Evolutionary conservation across 202 grass and related monocot species (phyloP), one percentile per base, ranked within the genome.

Genomic region (Setaria italica): DNA sequence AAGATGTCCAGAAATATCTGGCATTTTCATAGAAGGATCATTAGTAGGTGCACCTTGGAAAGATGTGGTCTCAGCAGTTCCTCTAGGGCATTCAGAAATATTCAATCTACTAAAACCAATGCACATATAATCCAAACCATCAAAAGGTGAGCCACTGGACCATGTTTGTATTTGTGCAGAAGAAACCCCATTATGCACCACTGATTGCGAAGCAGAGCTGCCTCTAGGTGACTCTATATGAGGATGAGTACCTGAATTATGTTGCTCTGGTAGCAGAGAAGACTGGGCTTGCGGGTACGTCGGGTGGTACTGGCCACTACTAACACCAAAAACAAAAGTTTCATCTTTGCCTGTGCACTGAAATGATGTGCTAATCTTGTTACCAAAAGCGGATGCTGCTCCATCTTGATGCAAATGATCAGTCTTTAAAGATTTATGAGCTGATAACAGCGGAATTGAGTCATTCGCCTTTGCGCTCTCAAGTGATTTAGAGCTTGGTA

Each of bases 61-160:
- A 33, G 30, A 50, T 0, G 75, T 82, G 35, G 20, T 8, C 62
- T 77, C 53, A 82, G 20, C 11, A 70, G 42, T 82, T 82, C 42
- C 79, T 70, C 1, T 56, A 72, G 20, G 43, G 30, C 48, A 72
- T 77, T 82, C 30, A 73, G 66, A 86, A 83, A 86, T 79, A 59
- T 63, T 66, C 33, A 90, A 32, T 67, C 25, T 67, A 74, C 79
- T 78, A 42, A 90, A 67, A 43, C 62, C 66, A 82, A 17, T 3
- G 39, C 88, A 86, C 78, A 90, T 82, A 78, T 86, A 66, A 78
- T 53, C 66, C 51, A 73, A 76, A 65, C 42, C 79, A 78, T 82
- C 47, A 78, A 86, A 73, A 54, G 57, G 66, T 67, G 84, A 82
- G 30, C 79, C 58, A 73, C 73, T 77, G 62, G 92, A 42, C 4